Percentiles rank a stretch among this genome's conserved stretches.
Conservation (phyloP, 2,329 filamentous ascomycete species). For the Aspergillus ustus region DNA sequence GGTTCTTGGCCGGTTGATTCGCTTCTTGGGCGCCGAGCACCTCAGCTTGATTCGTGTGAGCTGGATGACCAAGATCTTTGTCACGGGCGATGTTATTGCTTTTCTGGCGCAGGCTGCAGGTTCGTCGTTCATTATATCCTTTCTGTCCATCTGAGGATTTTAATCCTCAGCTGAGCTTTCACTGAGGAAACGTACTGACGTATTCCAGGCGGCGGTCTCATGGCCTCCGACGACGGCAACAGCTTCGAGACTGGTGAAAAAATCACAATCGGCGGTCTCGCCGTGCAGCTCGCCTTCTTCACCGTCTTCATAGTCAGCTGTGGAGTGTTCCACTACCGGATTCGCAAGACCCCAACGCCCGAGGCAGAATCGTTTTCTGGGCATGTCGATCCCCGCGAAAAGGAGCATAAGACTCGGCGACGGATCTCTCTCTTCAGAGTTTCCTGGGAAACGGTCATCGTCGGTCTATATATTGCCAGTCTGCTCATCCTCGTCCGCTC, state of each 20-base stretch:
- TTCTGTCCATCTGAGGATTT: background rate
- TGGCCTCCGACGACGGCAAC: background rate
- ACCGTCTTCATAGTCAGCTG: conserved; percentile 57
- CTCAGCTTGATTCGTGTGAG: background rate
- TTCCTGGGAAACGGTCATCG: conserved; percentile 11
- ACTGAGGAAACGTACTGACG: background rate
- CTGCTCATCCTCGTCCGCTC: conserved; percentile 30
- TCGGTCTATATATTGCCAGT: conserved; percentile 16
- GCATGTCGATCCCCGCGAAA: background rate
- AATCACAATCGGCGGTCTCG: background rate
- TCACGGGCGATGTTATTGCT: conserved; percentile 37
- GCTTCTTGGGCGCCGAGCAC: background rate
- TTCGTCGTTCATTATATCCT: background rate
- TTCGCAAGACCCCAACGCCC: conserved; percentile 36
- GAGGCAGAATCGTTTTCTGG: background rate
- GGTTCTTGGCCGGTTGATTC: conserved; percentile 11
- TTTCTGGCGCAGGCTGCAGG: conserved; percentile 39
- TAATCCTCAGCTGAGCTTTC: background rate
- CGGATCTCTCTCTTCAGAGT: background rate
- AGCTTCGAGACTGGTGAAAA: background rate
- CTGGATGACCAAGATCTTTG: conserved; percentile 32
- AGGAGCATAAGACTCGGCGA: background rate
- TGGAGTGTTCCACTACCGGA: conserved; percentile 54
- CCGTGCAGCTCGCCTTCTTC: conserved; percentile 4
- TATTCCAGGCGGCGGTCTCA: background rate